These are phyloP conservation scores for Alternaria sp. DNA, from an alignment of 2,329 filamentous ascomycete genomes.

Conservation along the genomic window DNA sequence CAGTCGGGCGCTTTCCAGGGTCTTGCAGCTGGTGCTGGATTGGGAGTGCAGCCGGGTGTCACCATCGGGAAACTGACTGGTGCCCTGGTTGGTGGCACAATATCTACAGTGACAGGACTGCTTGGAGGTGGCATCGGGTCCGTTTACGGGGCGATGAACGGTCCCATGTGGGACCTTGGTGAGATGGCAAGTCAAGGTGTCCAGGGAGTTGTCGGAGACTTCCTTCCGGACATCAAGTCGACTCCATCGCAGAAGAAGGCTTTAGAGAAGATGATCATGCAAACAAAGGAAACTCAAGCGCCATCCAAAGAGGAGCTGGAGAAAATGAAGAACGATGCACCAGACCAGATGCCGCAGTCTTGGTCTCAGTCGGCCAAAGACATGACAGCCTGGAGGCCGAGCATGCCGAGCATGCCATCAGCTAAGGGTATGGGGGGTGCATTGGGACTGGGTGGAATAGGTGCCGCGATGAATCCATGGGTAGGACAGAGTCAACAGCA, in stretches of 20 bases:
- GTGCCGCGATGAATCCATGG: slow-evolving; percentile 15
- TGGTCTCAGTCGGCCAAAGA: slow-evolving; percentile 47
- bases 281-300: slow-evolving; percentile 45
- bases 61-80: slow-evolving; percentile 49
- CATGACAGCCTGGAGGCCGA: slow-evolving; percentile 44
- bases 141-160: slow-evolving; percentile 48
- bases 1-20: slow-evolving; percentile 53
- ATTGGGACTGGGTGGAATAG: slow-evolving; percentile 28
- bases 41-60: slow-evolving; percentile 49
- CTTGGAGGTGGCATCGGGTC: slow-evolving; percentile 49
- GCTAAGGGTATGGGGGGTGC: slow-evolving; percentile 36
- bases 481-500: slow-evolving; percentile 18
- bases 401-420: slow-evolving; percentile 42
- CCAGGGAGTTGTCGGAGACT: slow-evolving; percentile 43
- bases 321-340: slow-evolving; percentile 45
- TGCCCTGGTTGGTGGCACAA: slow-evolving; percentile 46
- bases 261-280: slow-evolving; percentile 51
- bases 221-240: slow-evolving; percentile 47
- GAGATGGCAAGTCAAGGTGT: slow-evolving; percentile 50
- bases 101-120: slow-evolving; percentile 45
- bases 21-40: slow-evolving; percentile 50
- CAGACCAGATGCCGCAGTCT: slow-evolving; percentile 44
- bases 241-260: slow-evolving; percentile 47
- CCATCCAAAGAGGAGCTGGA: slow-evolving; percentile 46
- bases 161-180: slow-evolving; percentile 48